Evolutionary conservation across 306 rosid species (phyloP), one percentile per base, ranked within the genome.

Genomic region (Cucumis hystrix): DNA sequence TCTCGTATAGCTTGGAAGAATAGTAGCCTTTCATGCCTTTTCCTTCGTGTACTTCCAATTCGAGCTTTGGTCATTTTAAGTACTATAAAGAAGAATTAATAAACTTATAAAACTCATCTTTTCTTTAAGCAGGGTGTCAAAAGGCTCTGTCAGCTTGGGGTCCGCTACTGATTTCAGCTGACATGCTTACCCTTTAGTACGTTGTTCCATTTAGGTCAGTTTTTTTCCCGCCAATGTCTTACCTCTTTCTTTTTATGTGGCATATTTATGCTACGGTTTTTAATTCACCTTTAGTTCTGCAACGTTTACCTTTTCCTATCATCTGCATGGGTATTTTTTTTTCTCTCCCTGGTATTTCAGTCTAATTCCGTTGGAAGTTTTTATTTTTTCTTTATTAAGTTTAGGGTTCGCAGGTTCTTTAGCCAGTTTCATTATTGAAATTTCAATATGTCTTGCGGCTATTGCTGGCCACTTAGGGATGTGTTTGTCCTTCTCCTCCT

Each of bases 201-300:
- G 88, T 88, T 86, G 92, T 89, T 88, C 82, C 90, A 86, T 88
- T 88, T 88, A 88, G 90, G 92, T 86, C 90, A 88, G 92, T 88
- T 78, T 84, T 86, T 65, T 84, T 81, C 30, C 49, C 77, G 90
- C 79, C 80, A 86, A 82, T 82, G 90, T 83, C 88, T n/a, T 76
- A 79, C 83, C 81, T 79, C 84, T 28, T 80, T 80, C 81, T 76
- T 84, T 80, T 74, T 80, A 81, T 80, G 88, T 86, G 88, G 92
- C 89, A 86, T 81, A 68, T 66, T 47, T 73, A 84, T 84, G 90
- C 92, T 88, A 83, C 90, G 67, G 78, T 75, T 54, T 72, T 30
- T 16, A 69, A 69, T 73, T 73, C 59, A 17, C 77, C 77, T 54
- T 52, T 35, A 30, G 62, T 73, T 73, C 49, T 51, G 77, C 77